Evolutionary conservation across 805 yeast genomes (phyloP).

Genomic region (Yarrowia hollandica): DNA sequence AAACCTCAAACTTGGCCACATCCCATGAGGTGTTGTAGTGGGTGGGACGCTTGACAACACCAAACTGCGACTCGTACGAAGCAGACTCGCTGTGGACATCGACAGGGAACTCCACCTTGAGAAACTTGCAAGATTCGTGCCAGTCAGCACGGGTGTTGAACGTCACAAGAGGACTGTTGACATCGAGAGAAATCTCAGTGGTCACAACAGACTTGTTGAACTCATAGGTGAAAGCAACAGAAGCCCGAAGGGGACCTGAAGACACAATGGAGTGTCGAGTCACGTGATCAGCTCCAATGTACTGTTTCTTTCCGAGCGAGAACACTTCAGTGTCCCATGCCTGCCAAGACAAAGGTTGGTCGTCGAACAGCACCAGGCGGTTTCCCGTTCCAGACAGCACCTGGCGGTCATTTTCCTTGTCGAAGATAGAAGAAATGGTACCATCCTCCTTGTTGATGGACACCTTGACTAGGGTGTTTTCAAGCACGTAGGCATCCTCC

Average conservation of each 20-base stretch:
- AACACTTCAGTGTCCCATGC: constrained; percentile 98
- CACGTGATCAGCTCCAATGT: constrained; percentile 46
- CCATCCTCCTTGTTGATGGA: constrained; percentile 47
- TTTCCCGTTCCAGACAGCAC: constrained; percentile 71
- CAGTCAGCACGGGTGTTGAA: constrained; percentile 70
- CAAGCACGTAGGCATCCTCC: constrained; percentile 2
- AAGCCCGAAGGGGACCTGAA: constrained; percentile 59
- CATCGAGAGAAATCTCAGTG: constrained; percentile 70
- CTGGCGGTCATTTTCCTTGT: constrained; percentile 59
- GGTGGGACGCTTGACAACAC: constrained; percentile 87
- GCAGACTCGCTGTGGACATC: constrained; percentile 75
- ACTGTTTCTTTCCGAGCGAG: constrained; percentile 69
- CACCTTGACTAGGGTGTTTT: constrained; percentile 53
- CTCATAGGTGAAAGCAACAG: constrained; percentile 61
- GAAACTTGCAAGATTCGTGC: constrained; percentile 84
- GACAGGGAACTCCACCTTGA: constrained; percentile 94
- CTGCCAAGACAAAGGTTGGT: constrained; percentile 85
- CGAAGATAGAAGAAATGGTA: constrained; percentile 62
- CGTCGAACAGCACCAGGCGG: constrained; percentile 79
- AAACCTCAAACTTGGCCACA: constrained; percentile 92
- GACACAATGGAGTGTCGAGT: constrained; percentile 43
- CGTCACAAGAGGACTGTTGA: constrained; percentile 44
- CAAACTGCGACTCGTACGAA: constrained; percentile 91
- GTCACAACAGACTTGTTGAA: constrained; percentile 62
- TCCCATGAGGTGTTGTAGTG: constrained; percentile 97